Evolutionary conservation across 495 filamentous ascomycete genomes (phyloP), one percentile per base, ranked within the genome.

Genomic region (Daldinia loculata): DNA sequence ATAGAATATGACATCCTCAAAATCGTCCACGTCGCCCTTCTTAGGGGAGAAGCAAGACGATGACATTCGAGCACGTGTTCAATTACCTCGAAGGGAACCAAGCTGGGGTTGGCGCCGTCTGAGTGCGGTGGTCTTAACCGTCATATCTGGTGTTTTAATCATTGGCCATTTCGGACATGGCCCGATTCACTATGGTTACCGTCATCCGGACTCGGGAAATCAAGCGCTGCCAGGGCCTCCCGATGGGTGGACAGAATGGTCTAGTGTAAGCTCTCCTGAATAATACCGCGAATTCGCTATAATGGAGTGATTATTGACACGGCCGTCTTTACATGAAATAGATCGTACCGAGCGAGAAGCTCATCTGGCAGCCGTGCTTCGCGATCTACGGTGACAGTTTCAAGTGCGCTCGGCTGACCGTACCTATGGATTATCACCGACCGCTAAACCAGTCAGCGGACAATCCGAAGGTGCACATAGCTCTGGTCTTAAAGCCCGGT

Each of bases 351-450:
- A 82, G 77, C 64, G 70, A 77, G 41, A 77, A 84, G 45, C 76
- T 85, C 12, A 55, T 76, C 65, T 85, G 80, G 79, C 75, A 79
- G 22, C 76, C 79, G 43, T 83, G 81, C 66, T 76, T 76, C 26
- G 41, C 17, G 6, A 36, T 64, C 14, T 82, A 76, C 65, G 66
- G 61, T 22, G 26, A 29, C 4, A 12, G 69, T 9, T 80, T 86
- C 63, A 80, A 82, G 70, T 89, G 88, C 62, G 86, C 88, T 43
- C 81, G 85, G 19, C 77, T 90, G 6, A 81, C 84, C 36, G 83
- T 89, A 7, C 87, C 87, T 4, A 85, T 89, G 83, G 84, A 88
- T 72, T 87, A 87, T 67, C 76, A 83, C 48, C 74, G 80, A 6
- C 72, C 76, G 0, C 39, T 78, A 32, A 66, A 68, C 27, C 77